phyloP scores from a whole-genome alignment of 2,329 filamentous ascomycete genomes.

The Fusarium sublunatum region DNA sequence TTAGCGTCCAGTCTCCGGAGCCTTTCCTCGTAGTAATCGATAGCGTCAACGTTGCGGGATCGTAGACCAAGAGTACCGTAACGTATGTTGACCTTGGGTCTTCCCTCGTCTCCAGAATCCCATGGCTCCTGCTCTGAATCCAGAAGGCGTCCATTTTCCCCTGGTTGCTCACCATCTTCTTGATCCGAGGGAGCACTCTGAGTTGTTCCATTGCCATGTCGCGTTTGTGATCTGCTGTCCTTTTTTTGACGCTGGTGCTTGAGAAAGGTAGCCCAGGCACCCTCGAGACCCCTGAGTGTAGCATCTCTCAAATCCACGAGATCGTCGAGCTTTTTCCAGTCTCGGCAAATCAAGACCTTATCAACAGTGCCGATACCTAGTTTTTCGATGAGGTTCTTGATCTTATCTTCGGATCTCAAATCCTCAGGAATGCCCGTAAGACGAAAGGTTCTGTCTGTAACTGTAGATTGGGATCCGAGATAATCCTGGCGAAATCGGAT shows the following conservation, averaged over 20 bases:
- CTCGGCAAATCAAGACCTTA: conserved; percentile 83
- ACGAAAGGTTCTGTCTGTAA: conserved; percentile 93
- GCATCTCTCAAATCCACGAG: conserved; percentile 75
- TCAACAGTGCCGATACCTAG: conserved; percentile 91
- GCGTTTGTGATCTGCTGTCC: background rate
- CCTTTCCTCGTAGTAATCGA: conserved; percentile 93
- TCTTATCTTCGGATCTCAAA: conserved; percentile 81
- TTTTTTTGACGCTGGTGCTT: conserved; percentile 42
- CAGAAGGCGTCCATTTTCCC: conserved; percentile 71
- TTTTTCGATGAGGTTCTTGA: conserved; percentile 88
- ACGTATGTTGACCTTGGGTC: conserved; percentile 79
- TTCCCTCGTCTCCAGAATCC: conserved; percentile 56
- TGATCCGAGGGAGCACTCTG: conserved; percentile 47
- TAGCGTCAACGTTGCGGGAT: conserved; percentile 82
- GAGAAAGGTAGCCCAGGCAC: conserved; percentile 79
- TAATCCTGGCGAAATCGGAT: conserved; percentile 91
- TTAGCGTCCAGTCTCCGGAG: conserved; percentile 81
- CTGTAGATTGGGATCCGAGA: conserved; percentile 91
- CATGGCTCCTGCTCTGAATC: conserved; percentile 53
- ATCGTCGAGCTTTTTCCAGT: conserved; percentile 86
- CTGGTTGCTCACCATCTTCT: conserved; percentile 57
- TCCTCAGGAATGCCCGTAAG: conserved; percentile 87
- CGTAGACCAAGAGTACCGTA: conserved; percentile 80
- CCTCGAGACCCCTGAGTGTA: conserved; percentile 79
- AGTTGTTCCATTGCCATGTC: conserved; percentile 26